Evolutionary conservation across 352 stramenopile genomes (phyloP), one percentile per base, ranked within the genome.

Genomic region (Phytophthora pluvialis): DNA sequence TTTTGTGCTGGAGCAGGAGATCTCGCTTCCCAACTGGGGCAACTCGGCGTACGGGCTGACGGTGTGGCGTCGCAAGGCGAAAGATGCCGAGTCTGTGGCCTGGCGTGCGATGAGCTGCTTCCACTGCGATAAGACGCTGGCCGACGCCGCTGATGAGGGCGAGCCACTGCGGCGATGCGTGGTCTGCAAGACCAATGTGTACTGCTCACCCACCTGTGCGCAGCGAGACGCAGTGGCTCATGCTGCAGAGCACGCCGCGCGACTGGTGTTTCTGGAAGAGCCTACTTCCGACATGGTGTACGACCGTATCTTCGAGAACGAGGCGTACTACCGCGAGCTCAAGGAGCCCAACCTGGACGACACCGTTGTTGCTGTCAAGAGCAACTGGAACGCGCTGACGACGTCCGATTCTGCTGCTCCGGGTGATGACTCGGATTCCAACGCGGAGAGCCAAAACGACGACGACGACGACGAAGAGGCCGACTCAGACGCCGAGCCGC

Each of bases 101-200:
- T 73, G 64, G 70, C 64, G 36, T 47, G 67, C 61, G 1, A 77
- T 79, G 75, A 84, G 70, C 68, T 91, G 83, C 50, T 89, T 86
- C 39, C 57, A 77, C 35, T 91, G 83, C 44, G 52, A 72, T 35
- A 78, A 80, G 39, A 75, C 72, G 33, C 40, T 79, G 15, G 59
- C 59, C 12, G 75, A 85, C 8, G 77, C 70, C 1, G 60, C 43
- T 0, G 71, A 73, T 16, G 78, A 89, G 38, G 64, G 57, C n/a
- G 66, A 77, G 11, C 57, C 70, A n/a, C 60, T 94, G 16, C 70
- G 70, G 47, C 86, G 83, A 35, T 94, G 86, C 40, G 69, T 85
- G 52, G 51, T 94, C 13, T 94, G 86, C 64, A 93, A 91, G 60
- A 93, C 83, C 8, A 81, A 89, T 55, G 72, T 87, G n/a, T 94